Conservation (phyloP, 306 rosid genomes). For the Trichosanthes truncata region DNA sequence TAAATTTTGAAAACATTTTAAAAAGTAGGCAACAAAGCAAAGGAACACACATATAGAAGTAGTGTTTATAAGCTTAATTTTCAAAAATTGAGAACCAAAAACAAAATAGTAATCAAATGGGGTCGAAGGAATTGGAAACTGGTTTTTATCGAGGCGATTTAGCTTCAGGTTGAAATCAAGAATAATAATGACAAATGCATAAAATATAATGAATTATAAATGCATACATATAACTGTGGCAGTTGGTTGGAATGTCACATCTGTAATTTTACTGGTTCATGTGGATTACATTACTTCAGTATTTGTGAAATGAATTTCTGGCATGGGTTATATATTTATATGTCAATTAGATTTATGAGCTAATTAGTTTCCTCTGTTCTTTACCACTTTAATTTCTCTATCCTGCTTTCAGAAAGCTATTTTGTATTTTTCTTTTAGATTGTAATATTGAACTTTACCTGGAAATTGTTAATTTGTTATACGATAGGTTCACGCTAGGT, state of each 20-base stretch:
- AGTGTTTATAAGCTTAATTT: neutral
- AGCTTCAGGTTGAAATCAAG: neutral
- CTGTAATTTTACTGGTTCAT: neutral
- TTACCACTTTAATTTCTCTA: neutral
- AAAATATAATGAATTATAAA: neutral
- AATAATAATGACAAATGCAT: neutral
- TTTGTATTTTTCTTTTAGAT: neutral
- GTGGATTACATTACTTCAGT: neutral
- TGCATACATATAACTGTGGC: neutral
- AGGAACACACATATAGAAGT: too few relatives aligned
- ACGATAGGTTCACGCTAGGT: slow-evolving; percentile 85
- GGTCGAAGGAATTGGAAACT: too few relatives aligned
- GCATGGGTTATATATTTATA: neutral
- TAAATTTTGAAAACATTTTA: neutral
- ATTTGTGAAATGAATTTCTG: neutral
- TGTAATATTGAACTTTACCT: neutral
- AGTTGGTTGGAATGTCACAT: neutral
- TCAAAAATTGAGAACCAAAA: too few relatives aligned
- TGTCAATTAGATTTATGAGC: neutral
- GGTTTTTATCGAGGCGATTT: neutral
- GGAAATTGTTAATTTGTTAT: neutral
- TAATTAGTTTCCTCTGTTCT: slow-evolving; percentile 2
- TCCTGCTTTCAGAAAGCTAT: neutral
- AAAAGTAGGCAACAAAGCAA: too few relatives aligned
- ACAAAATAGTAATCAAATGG: neutral